These are phyloP conservation scores for Groenewaldozyma salmanticensis DNA, from an alignment of 805 yeast species.

Conservation along the genomic window DNA sequence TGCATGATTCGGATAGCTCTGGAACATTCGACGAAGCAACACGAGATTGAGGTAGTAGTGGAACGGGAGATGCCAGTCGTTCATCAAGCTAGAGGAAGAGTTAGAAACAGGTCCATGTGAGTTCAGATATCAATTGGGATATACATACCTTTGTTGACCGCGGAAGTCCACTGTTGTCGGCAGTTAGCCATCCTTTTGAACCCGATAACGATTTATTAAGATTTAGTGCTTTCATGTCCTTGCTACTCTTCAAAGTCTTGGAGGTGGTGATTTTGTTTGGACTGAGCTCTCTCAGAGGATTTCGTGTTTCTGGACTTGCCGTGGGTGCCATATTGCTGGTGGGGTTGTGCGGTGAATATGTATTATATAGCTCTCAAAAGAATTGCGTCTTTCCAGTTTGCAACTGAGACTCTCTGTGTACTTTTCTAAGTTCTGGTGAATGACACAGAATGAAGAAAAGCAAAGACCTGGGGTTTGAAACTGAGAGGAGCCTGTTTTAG, in stretches of 20 bases:
- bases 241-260: background rate
- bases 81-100: background rate
- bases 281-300: constrained; percentile 5
- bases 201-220: too few species aligned
- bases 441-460: too few species aligned
- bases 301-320: constrained; percentile 1
- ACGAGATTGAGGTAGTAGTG: constrained; percentile 8
- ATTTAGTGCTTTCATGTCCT: background rate
- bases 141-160: constrained; percentile 5
- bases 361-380: too few species aligned
- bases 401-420: too few species aligned
- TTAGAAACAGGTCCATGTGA: background rate
- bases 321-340: too few species aligned
- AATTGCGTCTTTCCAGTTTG: too few species aligned
- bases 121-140: background rate
- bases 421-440: too few species aligned
- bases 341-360: too few species aligned
- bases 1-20: constrained; percentile 4
- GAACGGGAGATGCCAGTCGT: constrained; percentile 12
- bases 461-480: too few species aligned
- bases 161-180: too few species aligned
- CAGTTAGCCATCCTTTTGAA: too few species aligned
- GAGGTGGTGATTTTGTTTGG: constrained; percentile 1
- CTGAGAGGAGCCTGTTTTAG: too few species aligned
- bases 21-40: background rate